These are phyloP conservation scores for Striga hermonthica DNA, from an alignment of 305 asterid species.

Conservation along the genomic window DNA sequence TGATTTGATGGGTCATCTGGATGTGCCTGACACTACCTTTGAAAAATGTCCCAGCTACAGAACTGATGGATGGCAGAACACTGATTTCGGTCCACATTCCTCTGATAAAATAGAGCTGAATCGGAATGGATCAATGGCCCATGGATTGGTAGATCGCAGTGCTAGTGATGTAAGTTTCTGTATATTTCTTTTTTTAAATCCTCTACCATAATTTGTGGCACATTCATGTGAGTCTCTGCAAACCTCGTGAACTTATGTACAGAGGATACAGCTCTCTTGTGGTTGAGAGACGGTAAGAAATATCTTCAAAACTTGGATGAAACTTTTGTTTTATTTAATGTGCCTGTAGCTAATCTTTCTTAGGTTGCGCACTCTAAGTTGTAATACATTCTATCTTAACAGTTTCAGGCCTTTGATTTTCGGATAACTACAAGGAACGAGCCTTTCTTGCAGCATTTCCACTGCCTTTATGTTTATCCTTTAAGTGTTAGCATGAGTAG, in stretches of 20 bases:
- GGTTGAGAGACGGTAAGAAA: not conserved
- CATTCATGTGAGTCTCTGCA: constrained; percentile 18
- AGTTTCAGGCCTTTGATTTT: constrained; percentile 98
- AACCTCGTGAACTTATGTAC: constrained; percentile 14
- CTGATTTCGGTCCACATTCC: constrained; percentile 47
- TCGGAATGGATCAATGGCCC: constrained; percentile 70
- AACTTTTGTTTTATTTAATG: constrained; percentile 3
- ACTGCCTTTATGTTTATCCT: constrained; percentile 95
- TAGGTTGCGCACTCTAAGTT: constrained; percentile 19
- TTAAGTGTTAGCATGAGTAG: constrained; percentile 85
- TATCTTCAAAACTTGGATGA: constrained; percentile 1
- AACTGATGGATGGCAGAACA: constrained; percentile 41
- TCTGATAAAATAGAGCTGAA: constrained; percentile 52
- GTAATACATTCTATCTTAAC: constrained; percentile 34
- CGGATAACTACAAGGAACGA: constrained; percentile 94
- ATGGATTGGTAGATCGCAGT: constrained; percentile 43
- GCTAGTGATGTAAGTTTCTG: constrained; percentile 61
- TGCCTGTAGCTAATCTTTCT: not conserved
- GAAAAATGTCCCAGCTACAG: constrained; percentile 45
- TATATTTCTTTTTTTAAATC: constrained; percentile 5
- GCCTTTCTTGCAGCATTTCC: constrained; percentile 96
- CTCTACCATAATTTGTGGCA: constrained; percentile 23
- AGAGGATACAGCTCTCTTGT: constrained; percentile 14
- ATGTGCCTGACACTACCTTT: constrained; percentile 40
- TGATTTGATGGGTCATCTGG: constrained; percentile 55